Conservation (phyloP, 352 stramenopile genomes). For the Globisporangium abappressorium region DNA sequence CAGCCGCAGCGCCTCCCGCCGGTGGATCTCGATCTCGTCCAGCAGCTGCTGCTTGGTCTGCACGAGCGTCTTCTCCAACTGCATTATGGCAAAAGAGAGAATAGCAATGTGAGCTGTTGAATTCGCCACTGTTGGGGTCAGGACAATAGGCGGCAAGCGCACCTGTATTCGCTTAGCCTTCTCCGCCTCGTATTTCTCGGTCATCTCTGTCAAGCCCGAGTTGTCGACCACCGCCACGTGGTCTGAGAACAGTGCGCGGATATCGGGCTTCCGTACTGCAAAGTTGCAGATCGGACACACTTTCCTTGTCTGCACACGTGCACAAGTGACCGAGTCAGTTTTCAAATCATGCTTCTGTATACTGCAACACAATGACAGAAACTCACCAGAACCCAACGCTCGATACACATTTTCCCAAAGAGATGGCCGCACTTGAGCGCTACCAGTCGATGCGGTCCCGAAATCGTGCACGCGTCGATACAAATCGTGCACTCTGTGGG, state of each 20-base stretch:
- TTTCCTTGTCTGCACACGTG: not conserved
- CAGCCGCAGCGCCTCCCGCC: not conserved
- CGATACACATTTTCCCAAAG: slow-evolving; percentile 74
- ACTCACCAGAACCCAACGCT: slow-evolving; percentile 53
- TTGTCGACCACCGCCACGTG: slow-evolving; percentile 44
- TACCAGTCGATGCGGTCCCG: slow-evolving; percentile 62
- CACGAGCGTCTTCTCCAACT: not conserved
- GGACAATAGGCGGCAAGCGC: not conserved
- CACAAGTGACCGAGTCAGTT: not conserved
- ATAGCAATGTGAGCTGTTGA: not conserved
- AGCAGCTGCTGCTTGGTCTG: slow-evolving; percentile 8
- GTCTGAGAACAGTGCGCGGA: slow-evolving; percentile 59
- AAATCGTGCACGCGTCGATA: slow-evolving; percentile 61
- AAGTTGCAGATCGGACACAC: slow-evolving; percentile 32
- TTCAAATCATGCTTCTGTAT: not conserved
- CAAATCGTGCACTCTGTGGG: slow-evolving; percentile 75
- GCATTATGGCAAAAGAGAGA: not conserved
- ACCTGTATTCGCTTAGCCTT: slow-evolving; percentile 36
- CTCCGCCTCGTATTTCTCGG: slow-evolving; percentile 55
- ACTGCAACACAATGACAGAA: not conserved
- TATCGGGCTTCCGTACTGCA: slow-evolving; percentile 36
- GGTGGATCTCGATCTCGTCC: not conserved
- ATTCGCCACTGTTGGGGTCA: no score
- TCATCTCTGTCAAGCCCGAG: slow-evolving; percentile 20
- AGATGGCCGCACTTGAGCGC: slow-evolving; percentile 75